These are phyloP conservation scores for Neofusicoccum sp. DNA, from an alignment of 2,329 filamentous ascomycete genomes.

Conservation along the genomic window DNA sequence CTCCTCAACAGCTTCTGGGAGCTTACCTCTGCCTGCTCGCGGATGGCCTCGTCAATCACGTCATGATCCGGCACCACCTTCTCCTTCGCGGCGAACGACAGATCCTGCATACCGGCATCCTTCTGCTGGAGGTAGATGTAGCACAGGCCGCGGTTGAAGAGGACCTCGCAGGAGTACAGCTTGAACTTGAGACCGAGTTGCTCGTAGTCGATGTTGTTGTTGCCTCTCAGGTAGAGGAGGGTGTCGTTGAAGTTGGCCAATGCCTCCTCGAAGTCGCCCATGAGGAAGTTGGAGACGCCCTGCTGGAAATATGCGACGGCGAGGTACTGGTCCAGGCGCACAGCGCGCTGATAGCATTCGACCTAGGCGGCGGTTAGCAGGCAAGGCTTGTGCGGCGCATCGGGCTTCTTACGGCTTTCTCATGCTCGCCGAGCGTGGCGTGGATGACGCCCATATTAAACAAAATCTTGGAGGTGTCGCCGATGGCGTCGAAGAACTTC, in stretches of 20 bases:
- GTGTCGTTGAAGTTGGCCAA: conserved; percentile 99
- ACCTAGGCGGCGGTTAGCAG: conserved; percentile 58
- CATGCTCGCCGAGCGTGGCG: conserved; percentile 92
- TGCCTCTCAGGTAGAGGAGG: conserved; percentile 86
- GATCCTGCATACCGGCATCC: conserved; percentile 85
- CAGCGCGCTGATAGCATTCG: conserved; percentile 89
- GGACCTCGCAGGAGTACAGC: conserved; percentile 92
- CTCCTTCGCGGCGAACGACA: conserved; percentile 87
- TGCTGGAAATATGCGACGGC: conserved; percentile 98
- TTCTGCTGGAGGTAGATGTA: conserved; percentile 96
- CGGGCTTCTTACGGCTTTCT: conserved; percentile 72
- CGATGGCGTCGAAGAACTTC: conserved; percentile 77
- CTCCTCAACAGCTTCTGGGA: not conserved
- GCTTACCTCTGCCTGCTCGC: conserved; percentile 81
- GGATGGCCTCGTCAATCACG: conserved; percentile 95
- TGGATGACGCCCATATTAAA: conserved; percentile 99
- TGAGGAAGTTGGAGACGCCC: conserved; percentile 94
- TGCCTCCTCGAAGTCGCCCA: conserved; percentile 96
- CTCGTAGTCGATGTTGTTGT: conserved; percentile 97
- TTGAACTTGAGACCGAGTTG: conserved; percentile 95
- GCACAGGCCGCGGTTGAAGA: conserved; percentile 95
- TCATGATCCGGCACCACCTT: conserved; percentile 96
- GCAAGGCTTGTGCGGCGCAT: conserved; percentile 19
- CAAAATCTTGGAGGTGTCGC: conserved; percentile 95
- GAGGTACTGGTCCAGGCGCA: conserved; percentile 88